Evolutionary conservation across 805 yeast genomes (phyloP), one percentile per base, ranked within the genome.

Genomic region (Ogataea wickerhamii): DNA sequence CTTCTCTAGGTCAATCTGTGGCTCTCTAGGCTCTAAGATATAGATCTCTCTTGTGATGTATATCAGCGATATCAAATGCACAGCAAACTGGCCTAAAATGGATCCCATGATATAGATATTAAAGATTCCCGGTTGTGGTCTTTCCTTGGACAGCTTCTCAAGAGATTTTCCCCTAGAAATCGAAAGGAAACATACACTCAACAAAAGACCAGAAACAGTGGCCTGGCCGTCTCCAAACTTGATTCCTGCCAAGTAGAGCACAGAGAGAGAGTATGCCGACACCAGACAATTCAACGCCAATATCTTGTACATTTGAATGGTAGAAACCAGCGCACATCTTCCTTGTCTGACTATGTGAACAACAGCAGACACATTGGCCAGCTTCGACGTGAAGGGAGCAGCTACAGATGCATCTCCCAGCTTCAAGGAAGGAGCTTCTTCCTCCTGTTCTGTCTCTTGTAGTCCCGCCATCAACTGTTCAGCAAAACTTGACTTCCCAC

Each of bases 401-500:
- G 98, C 98, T 55, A 94, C 96, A 18, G 97, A 89, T 11, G 98
- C 98, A 67, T 93, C 98, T 54, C 98, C 98, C 39, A 93, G 71
- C 63, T 93, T 93, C 68, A 93, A 75, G 32, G 83, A 78, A 41
- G 98, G 98, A 0, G 94, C 95, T 51, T 91, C 97, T 34, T 76
- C 82, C 22, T 78, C 86, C 37, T 67, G 66, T 49, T 80, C 82
- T 46, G 70, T 67, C 26, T 68, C 74, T 48, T 72, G 69, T 45
- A 75, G 52, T 11, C 73, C 67, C 32, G 72, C 68, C 68, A 84
- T 68, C 53, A 85, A 67, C 48, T 77, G 71, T 47, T 83, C 91
- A 23, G 91, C 87, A 38, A 78, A 48, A 22, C 65, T 63, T 21
- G 70, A 63, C 32, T 71, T 61, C 13, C 40, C 46, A 37, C 55